Evolutionary conservation across 2,329 filamentous ascomycete species (phyloP), one percentile per base, ranked within the genome.

Genomic region (Purpureocillium lavendulum): DNA sequence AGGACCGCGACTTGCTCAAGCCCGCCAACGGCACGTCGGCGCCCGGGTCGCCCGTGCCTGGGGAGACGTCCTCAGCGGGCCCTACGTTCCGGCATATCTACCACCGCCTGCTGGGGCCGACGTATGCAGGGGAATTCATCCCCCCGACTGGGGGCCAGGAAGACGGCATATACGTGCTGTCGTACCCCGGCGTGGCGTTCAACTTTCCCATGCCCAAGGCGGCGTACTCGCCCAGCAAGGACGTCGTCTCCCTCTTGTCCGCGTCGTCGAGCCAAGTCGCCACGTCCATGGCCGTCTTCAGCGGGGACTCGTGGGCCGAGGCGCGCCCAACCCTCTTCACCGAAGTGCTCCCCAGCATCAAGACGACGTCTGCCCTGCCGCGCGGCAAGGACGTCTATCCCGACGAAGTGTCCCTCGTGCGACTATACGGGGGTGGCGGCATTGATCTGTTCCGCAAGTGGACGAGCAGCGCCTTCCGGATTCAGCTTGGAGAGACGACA

Each of bases 181-280:
- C 90, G 2, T 98, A 96, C 62, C 89, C 90, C 1, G 92, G 92
- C 1, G 80, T 98, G 24, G 87, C 90, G 1, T 96, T 97, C 58
- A 89, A 84, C 30, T 98, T 98, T 49, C 80, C 87, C 1, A 69
- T 97, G 24, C 73, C 81, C 36, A 68, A 76, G 42, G 80, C 83
- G 1, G 77, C 80, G 16, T 96, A 87, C 70, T 86, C 84, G 4
- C 74, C 82, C 1, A 64, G 69, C 36, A 82, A 80, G 54, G 89
- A 97, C 55, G 88, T 94, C 45, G 88, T 96, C 24, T 83, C 87
- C 1, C 66, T 96, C 30, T 73, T 97, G 13, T 88, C 87, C 0
- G 86, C 87, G 0, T 77, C 84, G 0, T 79, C 82, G 14, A 85
- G 83, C 39, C 77, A 83, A 36, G 75, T 84, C 7, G 89, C 90